phyloP scores from a whole-genome alignment of 2,329 filamentous ascomycete species.

The Diplodia intermedia region DNA sequence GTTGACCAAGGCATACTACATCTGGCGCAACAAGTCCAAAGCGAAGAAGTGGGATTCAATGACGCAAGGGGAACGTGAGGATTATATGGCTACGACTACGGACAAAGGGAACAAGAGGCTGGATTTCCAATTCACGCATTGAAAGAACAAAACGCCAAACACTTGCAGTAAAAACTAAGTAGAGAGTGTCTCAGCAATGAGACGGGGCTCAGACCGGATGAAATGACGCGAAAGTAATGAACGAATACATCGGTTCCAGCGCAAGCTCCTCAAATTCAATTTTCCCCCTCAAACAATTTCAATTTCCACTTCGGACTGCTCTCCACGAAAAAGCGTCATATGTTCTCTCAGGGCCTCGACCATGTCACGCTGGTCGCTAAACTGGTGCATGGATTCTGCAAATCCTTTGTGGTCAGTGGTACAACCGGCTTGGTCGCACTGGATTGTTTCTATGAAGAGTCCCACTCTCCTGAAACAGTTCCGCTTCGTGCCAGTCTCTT shows the following conservation, averaged over 20 bases:
- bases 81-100: constrained; percentile 46
- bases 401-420: no score
- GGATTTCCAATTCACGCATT: constrained; percentile 46
- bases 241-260: not conserved
- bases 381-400: no score
- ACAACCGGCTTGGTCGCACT: no score
- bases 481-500: no score
- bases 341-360: no score
- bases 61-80: constrained; percentile 42
- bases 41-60: constrained; percentile 50
- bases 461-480: no score
- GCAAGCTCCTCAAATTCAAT: no score
- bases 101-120: constrained; percentile 48
- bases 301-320: no score
- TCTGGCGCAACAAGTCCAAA: constrained; percentile 41
- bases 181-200: not conserved
- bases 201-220: not conserved
- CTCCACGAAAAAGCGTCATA: no score
- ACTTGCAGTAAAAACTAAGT: not conserved
- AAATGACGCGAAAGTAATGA: not conserved
- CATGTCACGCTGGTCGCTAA: no score
- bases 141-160: not conserved
- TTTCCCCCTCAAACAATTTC: no score
- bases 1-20: constrained; percentile 45
- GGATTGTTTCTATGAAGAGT: no score